phyloP scores from a whole-genome alignment of 2,329 filamentous ascomycete species.

The Aureobasidium sp. region DNA sequence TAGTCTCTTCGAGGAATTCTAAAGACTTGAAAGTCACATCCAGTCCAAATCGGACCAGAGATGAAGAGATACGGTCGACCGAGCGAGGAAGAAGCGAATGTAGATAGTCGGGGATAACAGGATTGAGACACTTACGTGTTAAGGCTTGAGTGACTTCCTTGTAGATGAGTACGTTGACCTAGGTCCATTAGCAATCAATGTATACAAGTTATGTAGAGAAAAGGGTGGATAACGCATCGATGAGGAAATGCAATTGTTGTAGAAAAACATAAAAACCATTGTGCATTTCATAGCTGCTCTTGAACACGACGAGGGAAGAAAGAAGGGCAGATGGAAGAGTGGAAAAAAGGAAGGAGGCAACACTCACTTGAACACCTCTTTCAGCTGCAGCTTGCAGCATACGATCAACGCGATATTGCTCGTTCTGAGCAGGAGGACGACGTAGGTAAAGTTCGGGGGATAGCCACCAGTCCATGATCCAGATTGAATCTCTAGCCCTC shows the following conservation, averaged over 20 bases:
- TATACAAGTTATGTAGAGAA: not conserved
- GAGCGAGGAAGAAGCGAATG: constrained; percentile 34
- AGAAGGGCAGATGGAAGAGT: too few species aligned
- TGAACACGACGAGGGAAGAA: too few species aligned
- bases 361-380: constrained; percentile 72
- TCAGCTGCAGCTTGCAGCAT: constrained; percentile 76
- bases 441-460: constrained; percentile 82
- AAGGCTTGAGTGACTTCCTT: constrained; percentile 68
- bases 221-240: not conserved
- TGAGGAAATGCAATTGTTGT: too few species aligned
- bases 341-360: constrained; percentile 42
- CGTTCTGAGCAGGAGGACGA: constrained; percentile 70
- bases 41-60: constrained; percentile 32
- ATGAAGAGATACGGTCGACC: constrained; percentile 32
- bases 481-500: constrained; percentile 66
- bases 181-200: not conserved
- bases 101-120: constrained; percentile 33
- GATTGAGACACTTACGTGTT: constrained; percentile 54
- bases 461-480: constrained; percentile 87
- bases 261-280: too few species aligned
- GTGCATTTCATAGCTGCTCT: too few species aligned
- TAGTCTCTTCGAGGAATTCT: constrained; percentile 35
- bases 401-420: constrained; percentile 73
- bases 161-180: constrained; percentile 9
- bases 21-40: constrained; percentile 36